Base-by-base conservation (phyloP, 2,329 filamentous ascomycete species). In the Lomentospora prolificans region DNA sequence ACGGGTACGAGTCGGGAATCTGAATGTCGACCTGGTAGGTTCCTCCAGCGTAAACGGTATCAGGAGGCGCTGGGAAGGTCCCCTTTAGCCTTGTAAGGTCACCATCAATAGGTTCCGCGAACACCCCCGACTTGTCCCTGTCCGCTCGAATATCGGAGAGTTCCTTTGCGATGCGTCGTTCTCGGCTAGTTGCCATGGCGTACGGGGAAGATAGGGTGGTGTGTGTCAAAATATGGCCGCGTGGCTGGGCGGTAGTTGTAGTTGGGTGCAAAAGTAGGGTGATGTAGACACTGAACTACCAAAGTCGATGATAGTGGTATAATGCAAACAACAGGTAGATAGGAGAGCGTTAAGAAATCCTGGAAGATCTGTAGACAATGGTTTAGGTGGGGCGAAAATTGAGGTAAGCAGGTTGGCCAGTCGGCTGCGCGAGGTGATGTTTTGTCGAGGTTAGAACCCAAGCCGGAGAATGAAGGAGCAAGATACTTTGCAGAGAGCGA, bases 31-130 rank as follows among this genome's bases (percentile, higher is more conserved):
- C 82, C 14, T 80, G 71, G 69, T 84, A 99, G 27, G 79, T 85
- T 41, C 90, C 94, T 19, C 90, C 90, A 62, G 91, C 89, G 67
- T 97, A 99, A 0, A 94, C 90, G 1, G 92, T 96, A 61, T 95
- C 90, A 33, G 92, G 90, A 1, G 94, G 94, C 0, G 90, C 94
- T 36, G 79, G 79, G 68, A 99, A 94, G 57, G 83, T 81, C 57
- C 92, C 94, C 62, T 84, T 85, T 59, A 99, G 82, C 65, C 92
- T 87, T 57, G 85, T 89, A 57, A 97, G 74, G 69, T 90, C 87
- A 60, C 82, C 80, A 59, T 81, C 78, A 57, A 83, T 72, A 1
- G 84, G 78, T 55, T 82, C 75, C 12, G 88, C 89, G 28, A 77
- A 78, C 64, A 97, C 89, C 58, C 89, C 85, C 19, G 90, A 95